Evolutionary conservation across 768 basidiomycete species (phyloP).

Genomic region (Termitomyces sp.): DNA sequence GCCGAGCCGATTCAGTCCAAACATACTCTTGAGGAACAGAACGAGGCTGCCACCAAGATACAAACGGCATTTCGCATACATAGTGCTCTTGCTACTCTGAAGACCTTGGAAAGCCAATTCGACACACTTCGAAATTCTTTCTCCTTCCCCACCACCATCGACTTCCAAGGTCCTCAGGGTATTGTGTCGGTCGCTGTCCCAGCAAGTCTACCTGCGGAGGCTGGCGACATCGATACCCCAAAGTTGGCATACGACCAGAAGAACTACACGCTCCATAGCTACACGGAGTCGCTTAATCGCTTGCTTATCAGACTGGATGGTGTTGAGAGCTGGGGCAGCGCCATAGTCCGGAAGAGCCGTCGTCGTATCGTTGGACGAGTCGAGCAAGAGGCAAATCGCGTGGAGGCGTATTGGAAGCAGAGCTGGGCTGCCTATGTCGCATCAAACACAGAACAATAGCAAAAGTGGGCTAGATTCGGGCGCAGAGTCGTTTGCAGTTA

Average conservation of each 20-base stretch:
- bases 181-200: slow-evolving; percentile 21
- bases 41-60: slow-evolving; percentile 40
- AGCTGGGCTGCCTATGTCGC: slow-evolving; percentile 26
- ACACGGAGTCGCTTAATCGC: slow-evolving; percentile 57
- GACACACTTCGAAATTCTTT: slow-evolving; percentile 35
- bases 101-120: slow-evolving; percentile 27
- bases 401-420: slow-evolving; percentile 43
- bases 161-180: slow-evolving; percentile 36
- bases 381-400: slow-evolving; percentile 50
- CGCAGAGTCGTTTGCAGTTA: neutral
- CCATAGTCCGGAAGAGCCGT: slow-evolving; percentile 43
- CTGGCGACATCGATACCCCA: slow-evolving; percentile 15
- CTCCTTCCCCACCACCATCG: slow-evolving; percentile 37
- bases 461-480: neutral
- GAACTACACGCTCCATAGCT: slow-evolving; percentile 58
- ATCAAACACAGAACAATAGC: neutral
- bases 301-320: slow-evolving; percentile 65
- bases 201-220: slow-evolving; percentile 13
- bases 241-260: slow-evolving; percentile 56
- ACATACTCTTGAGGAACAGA: slow-evolving; percentile 24
- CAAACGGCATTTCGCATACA: slow-evolving; percentile 42
- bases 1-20: slow-evolving; percentile 10
- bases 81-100: slow-evolving; percentile 34
- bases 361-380: slow-evolving; percentile 49
- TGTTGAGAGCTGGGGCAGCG: slow-evolving; percentile 59